Evolutionary conservation across 768 basidiomycete genomes (phyloP).

Genomic region (Stropharia rugosoannulata): DNA sequence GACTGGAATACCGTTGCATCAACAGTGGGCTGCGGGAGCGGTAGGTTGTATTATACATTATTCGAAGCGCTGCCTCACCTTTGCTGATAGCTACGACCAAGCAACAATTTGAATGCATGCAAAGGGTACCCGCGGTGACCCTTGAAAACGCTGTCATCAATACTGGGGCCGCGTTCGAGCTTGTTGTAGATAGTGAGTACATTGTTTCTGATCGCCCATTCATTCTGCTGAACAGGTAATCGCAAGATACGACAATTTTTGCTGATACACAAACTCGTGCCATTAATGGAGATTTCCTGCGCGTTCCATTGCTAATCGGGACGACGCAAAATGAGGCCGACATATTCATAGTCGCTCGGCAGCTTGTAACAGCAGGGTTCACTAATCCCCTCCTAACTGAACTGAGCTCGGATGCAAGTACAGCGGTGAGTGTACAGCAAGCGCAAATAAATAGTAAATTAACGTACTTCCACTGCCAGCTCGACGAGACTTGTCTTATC

Average conservation of each 20-base stretch:
- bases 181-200: constrained; percentile 29
- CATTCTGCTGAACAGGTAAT: background rate
- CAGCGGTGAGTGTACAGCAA: constrained; percentile 20
- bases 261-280: constrained; percentile 22
- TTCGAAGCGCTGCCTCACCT: background rate
- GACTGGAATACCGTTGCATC: constrained; percentile 30
- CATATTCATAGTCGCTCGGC: constrained; percentile 27
- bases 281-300: constrained; percentile 24
- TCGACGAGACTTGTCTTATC: constrained; percentile 28
- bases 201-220: background rate
- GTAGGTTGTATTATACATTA: constrained; percentile 13
- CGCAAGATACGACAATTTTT: constrained; percentile 28
- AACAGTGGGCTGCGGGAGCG: constrained; percentile 30
- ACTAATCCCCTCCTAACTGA: constrained; percentile 27
- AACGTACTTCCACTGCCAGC: constrained; percentile 5
- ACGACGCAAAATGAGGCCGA: constrained; percentile 31
- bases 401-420: constrained; percentile 26
- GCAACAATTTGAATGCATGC: constrained; percentile 37
- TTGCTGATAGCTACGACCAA: constrained; percentile 13
- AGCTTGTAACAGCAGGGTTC: constrained; percentile 24
- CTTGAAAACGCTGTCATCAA: constrained; percentile 32
- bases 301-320: constrained; percentile 27
- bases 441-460: background rate
- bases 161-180: constrained; percentile 24
- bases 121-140: constrained; percentile 24